A percentile compares a stretch with the other conserved stretches of the same genome.
phyloP scores from a whole-genome alignment of 2,329 filamentous ascomycete species.

The Pyrenophora graminea region DNA sequence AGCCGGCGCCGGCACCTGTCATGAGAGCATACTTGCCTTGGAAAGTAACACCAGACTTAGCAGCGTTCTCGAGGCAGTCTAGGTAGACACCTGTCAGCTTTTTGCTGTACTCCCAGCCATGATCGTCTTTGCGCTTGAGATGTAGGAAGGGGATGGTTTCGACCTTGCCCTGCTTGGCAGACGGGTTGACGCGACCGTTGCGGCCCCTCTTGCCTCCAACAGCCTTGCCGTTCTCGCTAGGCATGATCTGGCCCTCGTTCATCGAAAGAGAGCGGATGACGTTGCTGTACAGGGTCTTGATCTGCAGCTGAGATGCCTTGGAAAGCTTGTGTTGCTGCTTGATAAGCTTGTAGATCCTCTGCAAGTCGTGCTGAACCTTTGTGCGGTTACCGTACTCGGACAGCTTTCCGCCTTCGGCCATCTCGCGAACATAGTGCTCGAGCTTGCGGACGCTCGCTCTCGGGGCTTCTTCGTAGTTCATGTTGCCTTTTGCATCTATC shows the following conservation, averaged over 20 bases:
- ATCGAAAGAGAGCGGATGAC: constrained; percentile 92
- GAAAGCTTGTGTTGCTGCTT: constrained; percentile 97
- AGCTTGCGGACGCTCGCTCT: constrained; percentile 91
- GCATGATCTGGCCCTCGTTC: constrained; percentile 97
- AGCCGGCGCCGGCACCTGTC: constrained; percentile 97
- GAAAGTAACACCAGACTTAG: constrained; percentile 85
- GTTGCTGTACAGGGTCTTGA: constrained; percentile 92
- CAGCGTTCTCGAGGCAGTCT: constrained; percentile 87
- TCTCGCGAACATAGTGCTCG: constrained; percentile 97
- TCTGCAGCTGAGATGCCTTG: constrained; percentile 93
- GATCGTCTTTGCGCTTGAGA: constrained; percentile 87
- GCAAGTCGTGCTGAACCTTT: constrained; percentile 95
- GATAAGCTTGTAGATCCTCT: constrained; percentile 96
- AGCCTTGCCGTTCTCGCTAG: constrained; percentile 76
- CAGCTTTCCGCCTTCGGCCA: constrained; percentile 98
- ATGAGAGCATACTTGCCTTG: constrained; percentile 95
- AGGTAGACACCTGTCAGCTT: constrained; percentile 93
- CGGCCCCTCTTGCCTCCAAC: constrained; percentile 62
- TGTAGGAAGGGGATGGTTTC: constrained; percentile 98
- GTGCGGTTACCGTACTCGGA: constrained; percentile 98
- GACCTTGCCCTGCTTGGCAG: constrained; percentile 79
- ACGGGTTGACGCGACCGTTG: constrained; percentile 57
- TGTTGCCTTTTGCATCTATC: constrained; percentile 89
- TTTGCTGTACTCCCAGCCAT: constrained; percentile 99
- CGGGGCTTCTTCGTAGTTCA: constrained; percentile 87